A percentile compares a stretch with the other conserved stretches of the same genome.
These are phyloP conservation scores for Phytophthora nicotianae DNA, from an alignment of 352 stramenopile genomes.

Conservation along the genomic window DNA sequence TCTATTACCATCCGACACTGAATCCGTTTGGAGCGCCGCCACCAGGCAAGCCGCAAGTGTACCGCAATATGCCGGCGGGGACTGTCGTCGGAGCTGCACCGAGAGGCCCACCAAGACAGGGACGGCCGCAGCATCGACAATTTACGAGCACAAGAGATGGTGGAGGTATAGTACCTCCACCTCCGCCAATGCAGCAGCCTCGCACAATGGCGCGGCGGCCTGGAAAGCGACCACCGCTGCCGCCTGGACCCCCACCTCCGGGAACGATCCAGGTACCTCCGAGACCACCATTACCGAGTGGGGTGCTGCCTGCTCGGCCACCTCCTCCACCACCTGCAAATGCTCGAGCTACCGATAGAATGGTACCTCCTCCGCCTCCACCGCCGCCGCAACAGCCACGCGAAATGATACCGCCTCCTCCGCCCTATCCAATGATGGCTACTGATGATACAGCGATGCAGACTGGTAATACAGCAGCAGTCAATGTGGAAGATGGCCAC, in stretches of 20 bases:
- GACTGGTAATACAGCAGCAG: neutral
- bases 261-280: slow-evolving; percentile 65
- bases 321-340: slow-evolving; percentile 44
- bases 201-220: slow-evolving; percentile 36
- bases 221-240: slow-evolving; percentile 69
- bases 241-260: slow-evolving; percentile 54
- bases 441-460: neutral
- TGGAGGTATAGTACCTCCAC: neutral
- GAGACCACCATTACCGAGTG: slow-evolving; percentile 59
- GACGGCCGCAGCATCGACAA: slow-evolving; percentile 4
- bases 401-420: slow-evolving; percentile 5
- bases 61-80: slow-evolving; percentile 41
- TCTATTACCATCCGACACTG: slow-evolving; percentile 83
- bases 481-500: slow-evolving; percentile 22
- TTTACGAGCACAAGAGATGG: neutral
- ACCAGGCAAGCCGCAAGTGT: slow-evolving; percentile 66
- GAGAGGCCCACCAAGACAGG: slow-evolving; percentile 17
- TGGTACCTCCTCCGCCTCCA: slow-evolving; percentile 19
- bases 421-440: slow-evolving; percentile 1
- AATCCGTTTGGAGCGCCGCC: slow-evolving; percentile 79
- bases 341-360: slow-evolving; percentile 7
- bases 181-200: slow-evolving; percentile 19
- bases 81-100: slow-evolving; percentile 2
- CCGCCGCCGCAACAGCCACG: slow-evolving; percentile 7
- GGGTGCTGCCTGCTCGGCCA: slow-evolving; percentile 38